Base-by-base conservation (phyloP, 768 basidiomycete species). In the Chalciporus piperatus region DNA sequence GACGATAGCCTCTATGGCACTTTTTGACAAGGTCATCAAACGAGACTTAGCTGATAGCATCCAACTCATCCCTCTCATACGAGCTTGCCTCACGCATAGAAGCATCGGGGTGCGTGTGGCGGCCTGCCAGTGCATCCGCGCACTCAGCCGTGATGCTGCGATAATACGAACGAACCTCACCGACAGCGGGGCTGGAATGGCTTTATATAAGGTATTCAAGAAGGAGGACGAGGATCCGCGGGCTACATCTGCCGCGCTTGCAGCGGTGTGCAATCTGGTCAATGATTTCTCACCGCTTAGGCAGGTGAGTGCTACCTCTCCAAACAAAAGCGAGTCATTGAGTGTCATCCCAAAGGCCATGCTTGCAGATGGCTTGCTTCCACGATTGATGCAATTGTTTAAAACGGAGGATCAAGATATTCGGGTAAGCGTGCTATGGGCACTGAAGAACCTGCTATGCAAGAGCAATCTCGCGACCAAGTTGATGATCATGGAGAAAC, bases 251-350 rank as follows among this genome's bases (percentile, higher is more conserved):
- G 89, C 87, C 0, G 87, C 89, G 1, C 68, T 90, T 1, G 77
- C 83, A 0, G 86, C 83, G 5, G 77, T 96, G 4, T 92, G 91
- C 68, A 96, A 97, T 65, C 77, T 95, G 39, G 81, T 95, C 8
- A 85, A 84, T 47, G 89, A 92, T 47, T 93, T 91, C 68, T 92
- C 92, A 11, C 92, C 92, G 7, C 64, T 94, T 56, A 74, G 84
- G 54, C 70, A 75, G 47, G 90, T 92, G 59, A 58, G 85, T 76
- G 41, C 5, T 8, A 12, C 12, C 4, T 33, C 45, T 22, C n/a
- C 13, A 30, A n/a, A 11, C 14, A 40, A 12, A 27, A 19, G 33
- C 14, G 27, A 9, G 12, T 58, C 23, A 51, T 42, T 27, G 14
- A 42, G 43, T 35, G 43, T 20, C 44, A 35, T 30, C 10, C 16